Evolutionary conservation across 1,284 basidiomycete genomes (phyloP).

Genomic region (Marasmius sp.): DNA sequence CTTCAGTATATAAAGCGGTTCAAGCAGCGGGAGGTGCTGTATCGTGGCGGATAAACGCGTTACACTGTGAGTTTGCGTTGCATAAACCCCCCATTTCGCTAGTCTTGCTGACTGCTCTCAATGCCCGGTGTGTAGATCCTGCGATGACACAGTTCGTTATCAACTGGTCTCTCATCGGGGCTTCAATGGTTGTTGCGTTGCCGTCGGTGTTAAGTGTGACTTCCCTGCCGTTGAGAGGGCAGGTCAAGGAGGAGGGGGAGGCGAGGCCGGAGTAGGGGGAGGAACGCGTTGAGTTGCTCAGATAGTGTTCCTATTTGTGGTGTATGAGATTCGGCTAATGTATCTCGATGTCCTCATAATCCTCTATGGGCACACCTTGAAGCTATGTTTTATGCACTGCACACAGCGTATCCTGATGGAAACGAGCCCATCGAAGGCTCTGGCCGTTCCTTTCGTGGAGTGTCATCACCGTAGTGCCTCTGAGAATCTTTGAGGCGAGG

Average conservation of each 20-base stretch:
- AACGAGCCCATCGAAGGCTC: no score
- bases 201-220: constrained; percentile 23
- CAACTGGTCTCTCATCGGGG: constrained; percentile 26
- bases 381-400: no score
- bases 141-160: constrained; percentile 25
- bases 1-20: constrained; percentile 26
- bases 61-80: constrained; percentile 18
- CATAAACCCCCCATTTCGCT: not conserved
- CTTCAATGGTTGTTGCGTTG: constrained; percentile 21
- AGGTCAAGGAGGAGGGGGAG: not conserved
- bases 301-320: no score
- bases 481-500: no score
- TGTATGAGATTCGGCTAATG: no score
- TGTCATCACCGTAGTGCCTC: no score
- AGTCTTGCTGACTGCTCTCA: not conserved
- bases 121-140: constrained; percentile 13
- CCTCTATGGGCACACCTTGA: no score
- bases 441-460: no score
- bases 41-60: constrained; percentile 28
- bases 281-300: no score
- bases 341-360: no score
- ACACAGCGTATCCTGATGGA: no score
- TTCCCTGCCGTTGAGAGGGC: constrained; percentile 17
- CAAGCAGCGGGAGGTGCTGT: constrained; percentile 27
- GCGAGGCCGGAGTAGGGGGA: not conserved